Conservation (phyloP, 805 yeast genomes). For the Zygosaccharomyces rouxii region DNA sequence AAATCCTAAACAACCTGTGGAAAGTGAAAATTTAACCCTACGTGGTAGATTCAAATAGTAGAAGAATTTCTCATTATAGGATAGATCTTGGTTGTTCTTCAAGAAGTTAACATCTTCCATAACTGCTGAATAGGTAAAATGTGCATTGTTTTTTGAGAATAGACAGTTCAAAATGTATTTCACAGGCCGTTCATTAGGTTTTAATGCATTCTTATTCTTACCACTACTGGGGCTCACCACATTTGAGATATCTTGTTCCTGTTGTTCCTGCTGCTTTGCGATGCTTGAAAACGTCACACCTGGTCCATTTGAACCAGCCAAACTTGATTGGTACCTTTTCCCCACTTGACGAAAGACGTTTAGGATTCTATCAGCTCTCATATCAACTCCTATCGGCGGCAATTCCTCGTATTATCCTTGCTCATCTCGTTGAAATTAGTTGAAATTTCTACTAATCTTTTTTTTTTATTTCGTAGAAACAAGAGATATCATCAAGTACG, state of each 20-base stretch:
- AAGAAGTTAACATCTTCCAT: conserved; percentile 59
- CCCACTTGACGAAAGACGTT: conserved; percentile 1
- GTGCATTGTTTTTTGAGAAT: conserved; percentile 80
- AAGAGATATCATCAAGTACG: not conserved
- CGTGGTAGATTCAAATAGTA: conserved; percentile 79
- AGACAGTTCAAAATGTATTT: conserved; percentile 71
- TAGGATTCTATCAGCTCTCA: not conserved
- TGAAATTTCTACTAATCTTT: not conserved
- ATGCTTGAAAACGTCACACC: conserved; percentile 17
- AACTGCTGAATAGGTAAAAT: conserved; percentile 67
- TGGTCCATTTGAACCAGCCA: conserved; percentile 7
- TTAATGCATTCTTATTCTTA: conserved; percentile 7
- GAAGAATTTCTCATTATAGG: conserved; percentile 66
- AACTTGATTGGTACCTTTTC: conserved; percentile 9
- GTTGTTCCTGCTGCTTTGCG: conserved; percentile 11
- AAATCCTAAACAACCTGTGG: conserved; percentile 87
- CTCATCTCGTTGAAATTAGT: not conserved
- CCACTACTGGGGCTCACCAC: conserved; percentile 12
- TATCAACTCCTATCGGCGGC: not conserved
- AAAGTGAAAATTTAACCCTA: conserved; percentile 58
- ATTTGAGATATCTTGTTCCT: conserved; percentile 16
- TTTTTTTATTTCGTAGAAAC: not conserved
- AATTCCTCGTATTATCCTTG: not conserved
- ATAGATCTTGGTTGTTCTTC: conserved; percentile 49
- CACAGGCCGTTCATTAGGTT: conserved; percentile 37